Evolutionary conservation across 176 grass and related monocot species (phyloP), one percentile per base, ranked within the genome.

Genomic region (Rhynchospora breviuscula): DNA sequence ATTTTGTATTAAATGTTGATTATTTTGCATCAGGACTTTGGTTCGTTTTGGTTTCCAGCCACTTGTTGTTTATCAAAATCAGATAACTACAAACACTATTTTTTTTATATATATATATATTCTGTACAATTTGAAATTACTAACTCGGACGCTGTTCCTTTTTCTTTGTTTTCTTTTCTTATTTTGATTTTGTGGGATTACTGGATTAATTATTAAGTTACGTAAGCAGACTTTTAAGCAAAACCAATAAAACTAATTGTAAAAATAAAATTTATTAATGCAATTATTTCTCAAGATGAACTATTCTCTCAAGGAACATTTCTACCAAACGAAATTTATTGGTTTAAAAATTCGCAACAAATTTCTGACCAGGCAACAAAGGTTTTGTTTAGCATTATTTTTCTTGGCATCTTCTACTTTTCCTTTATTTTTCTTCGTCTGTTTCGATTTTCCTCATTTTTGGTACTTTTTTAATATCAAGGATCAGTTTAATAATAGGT

Each of bases 181-280:
- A 12, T 29, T 56, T 56, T 77, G 6, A 77, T 77, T 77, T 56
- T 77, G 6, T 77, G 6, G 49, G 6, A 53, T 17, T 54, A 33
- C 47, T 26, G 0, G 19, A 57, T 56, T 53, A 54, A 74, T 23
- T 75, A 75, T 75, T 15, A 75, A 26, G 11, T 29, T 52, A 52
- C 21, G 46, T 22, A 52, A 52, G 47, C 15, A 75, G 21, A 29
- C 47, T 26, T 22, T 78, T 56, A 56, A 57, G 13, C 22, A 57
- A 78, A 47, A 46, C 44, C 68, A 72, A 78, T 78, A 78, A 78
- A 40, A 8, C 54, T 29, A 10, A 77, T 56, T 78, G 31, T 25
- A 8, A 74, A 74, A 8, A 43, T 15, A 40, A 67, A 8, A 4
- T 75, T 53, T 75, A 10, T 10, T 75, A 4, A 74, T 75, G 47